Base-by-base conservation (phyloP, 2,329 filamentous ascomycete genomes). In the Mycosphaerelloides madeirae region DNA sequence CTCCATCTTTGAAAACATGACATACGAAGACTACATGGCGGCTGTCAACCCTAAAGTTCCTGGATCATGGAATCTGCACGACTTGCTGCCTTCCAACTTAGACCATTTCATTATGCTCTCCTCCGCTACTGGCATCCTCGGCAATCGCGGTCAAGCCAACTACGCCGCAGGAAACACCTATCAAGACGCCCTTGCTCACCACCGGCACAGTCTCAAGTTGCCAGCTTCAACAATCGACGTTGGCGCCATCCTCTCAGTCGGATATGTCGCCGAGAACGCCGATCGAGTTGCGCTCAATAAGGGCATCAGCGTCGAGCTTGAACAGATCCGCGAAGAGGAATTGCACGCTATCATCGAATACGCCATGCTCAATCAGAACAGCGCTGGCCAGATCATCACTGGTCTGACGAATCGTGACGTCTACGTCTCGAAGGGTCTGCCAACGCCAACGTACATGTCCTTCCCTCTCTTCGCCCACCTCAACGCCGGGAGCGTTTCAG, bases 11-110 rank as follows among this genome's bases (percentile, higher is more conserved):
- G 36, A 41, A 34, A 35, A 48, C 5, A 54, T 50, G 49, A 41
- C 31, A 11, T 13, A 35, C 7, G 31, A 49, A 25, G 31, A 38
- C 9, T 52, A 20, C 12, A 29, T 38, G 2, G 19, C 25, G 4
- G 29, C 25, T 14, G 31, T 41, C 8, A 8, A 19, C 12, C 38
- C 39, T 31, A 55, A 55, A 20, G 48, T 52, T 11, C 29, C 35
- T 7, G 48, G 53, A 7, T 53, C 57, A n/a, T 57, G 55, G 59
- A 77, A 78, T 41, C 66, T 80, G 1, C 68, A 77, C 15, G 41
- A 46, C 8, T 29, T 50, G 2, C 40, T 65, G 1, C 46, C 47
- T 3, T 29, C 38, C 3, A 47, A 52, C 8, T 31, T 56, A 7
- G 63, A 65, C 41, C 62, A 64, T 47, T 66, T 66, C 50, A 43